Base-by-base conservation (phyloP, 805 yeast genomes). In the Priceomyces castillae region DNA sequence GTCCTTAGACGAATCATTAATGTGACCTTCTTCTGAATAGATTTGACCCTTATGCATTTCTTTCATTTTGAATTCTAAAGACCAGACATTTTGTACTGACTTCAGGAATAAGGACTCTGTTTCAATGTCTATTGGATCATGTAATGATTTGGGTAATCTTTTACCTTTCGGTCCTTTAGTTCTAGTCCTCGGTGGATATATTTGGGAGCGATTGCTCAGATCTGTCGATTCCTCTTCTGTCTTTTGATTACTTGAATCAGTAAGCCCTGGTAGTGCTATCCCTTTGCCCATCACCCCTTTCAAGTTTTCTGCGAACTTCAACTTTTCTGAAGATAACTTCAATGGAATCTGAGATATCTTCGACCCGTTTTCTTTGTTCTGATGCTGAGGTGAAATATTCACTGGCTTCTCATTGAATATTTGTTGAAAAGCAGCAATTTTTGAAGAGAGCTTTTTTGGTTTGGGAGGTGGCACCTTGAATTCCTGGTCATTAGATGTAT, bases 381-480 rank as follows among this genome's bases (percentile, higher is more conserved):
- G 33, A n/a, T 14, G 37, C 30, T 31, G 37, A 10, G n/a, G 31
- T 26, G 35, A 33, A 10, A 33, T 19, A 19, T 17, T 16, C 7
- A 10, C 10, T 3, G 61, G 47, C 14, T 53, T 53, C 42, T 61
- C 65, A 39, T 77, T 77, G 42, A 86, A 69, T 84, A 84, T 80
- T 54, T 84, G 85, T 56, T 86, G 95, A 59, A 86, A 86, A 0
- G 90, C 90, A 1, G 90, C 90, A 46, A 86, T 86, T 48, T 75
- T 84, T 1, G 89, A 81, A 0, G 92, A 84, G 14, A 88, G 81
- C 52, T 86, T 86, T 54, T 84, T 84, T 2, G 92, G 92, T 18
- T 81, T 81, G 23, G 81, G 83, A 4, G 89, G 89, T 2, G 61
- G 46, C 4, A 35, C 42, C 33, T 42, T 37, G 18, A 16, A 11